Conservation (phyloP, 345 rosid species). For the Fremontodendron californicum region DNA sequence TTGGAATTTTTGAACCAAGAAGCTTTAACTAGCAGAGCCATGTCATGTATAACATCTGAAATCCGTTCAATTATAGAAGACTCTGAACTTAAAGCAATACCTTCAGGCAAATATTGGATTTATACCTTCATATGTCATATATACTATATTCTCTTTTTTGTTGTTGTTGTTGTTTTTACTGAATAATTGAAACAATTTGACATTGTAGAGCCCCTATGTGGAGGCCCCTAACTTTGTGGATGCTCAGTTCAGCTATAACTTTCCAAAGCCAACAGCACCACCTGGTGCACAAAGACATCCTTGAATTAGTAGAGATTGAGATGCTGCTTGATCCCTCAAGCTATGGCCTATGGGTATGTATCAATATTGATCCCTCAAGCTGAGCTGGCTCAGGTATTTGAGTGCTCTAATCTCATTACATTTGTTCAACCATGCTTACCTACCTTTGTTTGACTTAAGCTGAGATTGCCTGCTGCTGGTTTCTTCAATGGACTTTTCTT, state of each 20-base stretch:
- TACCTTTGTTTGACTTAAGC: background rate
- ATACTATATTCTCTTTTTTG: background rate
- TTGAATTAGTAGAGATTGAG: slow-evolving; percentile 34
- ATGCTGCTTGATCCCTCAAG: no score
- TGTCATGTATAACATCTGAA: no score
- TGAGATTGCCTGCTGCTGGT: background rate
- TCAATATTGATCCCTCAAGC: background rate
- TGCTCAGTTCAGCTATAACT: slow-evolving; percentile 27
- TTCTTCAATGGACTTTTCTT: no score
- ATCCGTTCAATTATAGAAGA: no score
- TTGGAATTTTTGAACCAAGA: background rate
- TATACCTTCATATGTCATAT: background rate
- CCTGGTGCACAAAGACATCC: slow-evolving; percentile 67
- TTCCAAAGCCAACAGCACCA: slow-evolving; percentile 70
- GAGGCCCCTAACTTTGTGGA: slow-evolving; percentile 59
- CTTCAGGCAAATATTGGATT: background rate
- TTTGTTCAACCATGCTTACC: background rate
- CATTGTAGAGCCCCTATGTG: slow-evolving; percentile 63
- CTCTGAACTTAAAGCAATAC: background rate
- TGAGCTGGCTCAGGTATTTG: background rate
- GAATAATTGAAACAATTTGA: slow-evolving; percentile 17
- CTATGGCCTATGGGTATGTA: no score
- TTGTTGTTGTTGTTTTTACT: no score
- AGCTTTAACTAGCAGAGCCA: no score
- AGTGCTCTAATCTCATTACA: background rate